Conservation (phyloP, 2,329 filamentous ascomycete genomes). For the Lachnellula hyalina region DNA sequence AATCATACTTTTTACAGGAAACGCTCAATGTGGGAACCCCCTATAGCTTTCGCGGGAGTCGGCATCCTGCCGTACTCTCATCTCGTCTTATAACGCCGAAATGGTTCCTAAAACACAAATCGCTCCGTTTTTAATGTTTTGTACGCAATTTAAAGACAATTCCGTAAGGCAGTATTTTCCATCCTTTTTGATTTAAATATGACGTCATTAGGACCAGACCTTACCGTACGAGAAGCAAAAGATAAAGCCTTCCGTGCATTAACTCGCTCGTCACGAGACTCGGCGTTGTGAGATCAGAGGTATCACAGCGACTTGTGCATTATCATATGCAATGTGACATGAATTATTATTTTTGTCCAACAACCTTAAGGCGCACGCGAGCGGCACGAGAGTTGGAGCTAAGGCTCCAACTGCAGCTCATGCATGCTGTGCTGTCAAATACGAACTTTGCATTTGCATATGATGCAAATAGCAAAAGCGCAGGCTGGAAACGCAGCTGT, state of each 20-base stretch:
- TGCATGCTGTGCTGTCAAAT: constrained; percentile 10
- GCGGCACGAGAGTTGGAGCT: neutral
- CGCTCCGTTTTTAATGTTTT: too few relatives aligned
- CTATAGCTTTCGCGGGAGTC: neutral
- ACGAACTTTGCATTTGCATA: neutral
- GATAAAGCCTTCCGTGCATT: neutral
- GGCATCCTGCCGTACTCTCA: neutral
- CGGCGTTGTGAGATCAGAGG: neutral
- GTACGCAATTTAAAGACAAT: too few relatives aligned
- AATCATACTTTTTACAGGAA: neutral
- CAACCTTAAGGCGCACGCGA: neutral
- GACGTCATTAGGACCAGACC: neutral
- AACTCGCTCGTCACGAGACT: neutral
- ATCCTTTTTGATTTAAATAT: neutral
- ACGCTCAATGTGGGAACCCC: too few relatives aligned
- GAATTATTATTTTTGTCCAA: neutral
- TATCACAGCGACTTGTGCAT: neutral
- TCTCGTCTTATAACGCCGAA: neutral
- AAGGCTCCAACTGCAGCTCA: neutral
- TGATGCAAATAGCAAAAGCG: too few relatives aligned
- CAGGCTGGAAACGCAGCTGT: neutral
- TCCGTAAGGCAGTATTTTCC: too few relatives aligned
- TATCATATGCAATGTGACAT: neutral
- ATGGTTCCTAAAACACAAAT: neutral
- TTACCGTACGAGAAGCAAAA: neutral